Percentiles rank a stretch among this genome's conserved stretches.
phyloP scores from a whole-genome alignment of 306 rosid species.

The Prosopis cineraria region DNA sequence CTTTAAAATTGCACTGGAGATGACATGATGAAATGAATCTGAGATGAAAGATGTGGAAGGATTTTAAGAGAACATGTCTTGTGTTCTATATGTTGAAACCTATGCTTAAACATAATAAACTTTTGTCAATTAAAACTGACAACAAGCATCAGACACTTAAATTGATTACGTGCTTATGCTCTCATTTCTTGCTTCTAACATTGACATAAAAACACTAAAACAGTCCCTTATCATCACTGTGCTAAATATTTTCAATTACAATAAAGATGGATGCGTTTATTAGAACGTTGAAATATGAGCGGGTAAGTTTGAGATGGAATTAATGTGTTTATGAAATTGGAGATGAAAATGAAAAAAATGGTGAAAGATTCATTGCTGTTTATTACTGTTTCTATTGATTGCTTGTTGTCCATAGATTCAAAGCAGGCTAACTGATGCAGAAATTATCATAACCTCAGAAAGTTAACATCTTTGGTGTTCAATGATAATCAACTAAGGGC shows the following conservation, averaged over 20 bases:
- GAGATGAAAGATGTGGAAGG: constrained; percentile 17
- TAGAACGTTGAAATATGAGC: background rate
- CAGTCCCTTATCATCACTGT: background rate
- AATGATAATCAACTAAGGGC: constrained; percentile 11
- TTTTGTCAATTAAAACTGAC: background rate
- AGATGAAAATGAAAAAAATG: background rate
- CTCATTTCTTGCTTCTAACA: background rate
- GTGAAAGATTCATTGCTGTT: constrained; percentile 14
- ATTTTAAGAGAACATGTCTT: background rate
- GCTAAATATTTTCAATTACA: background rate
- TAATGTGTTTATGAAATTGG: background rate
- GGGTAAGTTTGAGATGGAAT: constrained; percentile 2
- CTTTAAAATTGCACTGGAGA: background rate
- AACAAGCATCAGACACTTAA: background rate
- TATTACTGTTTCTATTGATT: background rate
- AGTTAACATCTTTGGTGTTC: background rate
- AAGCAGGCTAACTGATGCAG: background rate
- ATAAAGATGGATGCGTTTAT: background rate
- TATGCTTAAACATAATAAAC: background rate
- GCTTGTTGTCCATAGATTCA: background rate
- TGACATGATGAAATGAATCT: constrained; percentile 11
- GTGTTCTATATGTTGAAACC: background rate
- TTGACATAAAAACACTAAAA: background rate
- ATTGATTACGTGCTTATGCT: background rate
- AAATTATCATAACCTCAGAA: background rate